Conservation (phyloP, 2,329 filamentous ascomycete genomes). For the Paramyrothecium roridum region DNA sequence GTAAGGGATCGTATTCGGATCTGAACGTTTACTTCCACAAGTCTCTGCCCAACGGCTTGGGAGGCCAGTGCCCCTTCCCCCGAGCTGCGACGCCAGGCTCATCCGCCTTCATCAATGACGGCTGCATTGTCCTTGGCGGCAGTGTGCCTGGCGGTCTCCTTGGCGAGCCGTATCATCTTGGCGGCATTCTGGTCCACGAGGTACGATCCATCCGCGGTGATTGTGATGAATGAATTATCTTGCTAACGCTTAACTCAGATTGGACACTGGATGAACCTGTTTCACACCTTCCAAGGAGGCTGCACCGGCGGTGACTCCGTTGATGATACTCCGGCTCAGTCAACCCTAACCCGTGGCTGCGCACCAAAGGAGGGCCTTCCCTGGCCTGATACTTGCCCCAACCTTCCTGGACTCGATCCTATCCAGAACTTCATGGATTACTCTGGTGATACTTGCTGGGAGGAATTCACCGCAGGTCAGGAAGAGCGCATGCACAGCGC, state of each 20-base stretch:
- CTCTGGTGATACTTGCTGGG: constrained; percentile 40
- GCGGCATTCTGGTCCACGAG: constrained; percentile 35
- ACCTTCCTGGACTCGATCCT: constrained; percentile 25
- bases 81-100: constrained; percentile 21
- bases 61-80: constrained; percentile 47
- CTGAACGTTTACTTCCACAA: constrained; percentile 46
- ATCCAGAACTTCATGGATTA: constrained; percentile 38
- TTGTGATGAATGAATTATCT: too few relatives aligned
- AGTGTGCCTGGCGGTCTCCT: constrained; percentile 34
- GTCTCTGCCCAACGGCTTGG: constrained; percentile 23
- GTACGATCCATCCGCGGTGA: too few relatives aligned
- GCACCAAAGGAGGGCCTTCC: constrained; percentile 20
- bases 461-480: constrained; percentile 41
- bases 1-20: constrained; percentile 35
- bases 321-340: constrained; percentile 37
- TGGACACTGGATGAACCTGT: constrained; percentile 47
- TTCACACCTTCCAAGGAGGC: constrained; percentile 44
- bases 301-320: constrained; percentile 36
- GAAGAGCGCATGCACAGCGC: constrained; percentile 34
- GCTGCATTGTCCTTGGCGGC: constrained; percentile 34
- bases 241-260: constrained; percentile 9
- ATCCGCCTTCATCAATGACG: constrained; percentile 31
- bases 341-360: constrained; percentile 29
- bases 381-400: constrained; percentile 26
- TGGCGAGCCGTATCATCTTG: constrained; percentile 25